Conservation (phyloP, 2,329 filamentous ascomycete species). For the Stachybotrys elegans region DNA sequence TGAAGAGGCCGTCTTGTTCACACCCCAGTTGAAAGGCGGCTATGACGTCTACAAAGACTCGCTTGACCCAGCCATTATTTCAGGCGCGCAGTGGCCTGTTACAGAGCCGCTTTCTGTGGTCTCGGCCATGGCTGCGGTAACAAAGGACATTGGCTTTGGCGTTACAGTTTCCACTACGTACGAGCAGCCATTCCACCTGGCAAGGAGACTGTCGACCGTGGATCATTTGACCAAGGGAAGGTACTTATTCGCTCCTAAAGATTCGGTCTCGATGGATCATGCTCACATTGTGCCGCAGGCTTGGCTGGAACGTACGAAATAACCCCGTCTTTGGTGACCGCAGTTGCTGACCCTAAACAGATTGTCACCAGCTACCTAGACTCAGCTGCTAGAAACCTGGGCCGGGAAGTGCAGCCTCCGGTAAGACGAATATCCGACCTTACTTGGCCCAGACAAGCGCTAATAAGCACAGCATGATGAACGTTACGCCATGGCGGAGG, state of each 20-base stretch:
- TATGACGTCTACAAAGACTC: slow-evolving; percentile 66
- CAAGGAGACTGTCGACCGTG: slow-evolving; percentile 58
- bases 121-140: slow-evolving; percentile 65
- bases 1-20: rapidly evolving
- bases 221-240: slow-evolving; percentile 64
- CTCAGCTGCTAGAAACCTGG: slow-evolving; percentile 62
- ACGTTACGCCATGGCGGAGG: slow-evolving; percentile 58
- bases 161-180: slow-evolving; percentile 68
- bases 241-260: slow-evolving; percentile 21
- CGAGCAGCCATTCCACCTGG: slow-evolving; percentile 65
- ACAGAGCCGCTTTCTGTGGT: slow-evolving; percentile 63
- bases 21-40: slow-evolving; percentile 41
- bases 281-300: slow-evolving; percentile 21
- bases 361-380: slow-evolving; percentile 69
- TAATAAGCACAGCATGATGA: slow-evolving; percentile 50
- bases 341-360: too few species aligned
- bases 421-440: slow-evolving; percentile 9
- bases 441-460: background rate
- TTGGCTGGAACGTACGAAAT: slow-evolving; percentile 54
- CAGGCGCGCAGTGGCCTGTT: slow-evolving; percentile 66
- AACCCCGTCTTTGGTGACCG: background rate
- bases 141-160: slow-evolving; percentile 63
- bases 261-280: slow-evolving; percentile 1
- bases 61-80: slow-evolving; percentile 54
- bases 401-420: slow-evolving; percentile 46